Conservation (phyloP, 768 basidiomycete species). For the Chalciporus piperatus region DNA sequence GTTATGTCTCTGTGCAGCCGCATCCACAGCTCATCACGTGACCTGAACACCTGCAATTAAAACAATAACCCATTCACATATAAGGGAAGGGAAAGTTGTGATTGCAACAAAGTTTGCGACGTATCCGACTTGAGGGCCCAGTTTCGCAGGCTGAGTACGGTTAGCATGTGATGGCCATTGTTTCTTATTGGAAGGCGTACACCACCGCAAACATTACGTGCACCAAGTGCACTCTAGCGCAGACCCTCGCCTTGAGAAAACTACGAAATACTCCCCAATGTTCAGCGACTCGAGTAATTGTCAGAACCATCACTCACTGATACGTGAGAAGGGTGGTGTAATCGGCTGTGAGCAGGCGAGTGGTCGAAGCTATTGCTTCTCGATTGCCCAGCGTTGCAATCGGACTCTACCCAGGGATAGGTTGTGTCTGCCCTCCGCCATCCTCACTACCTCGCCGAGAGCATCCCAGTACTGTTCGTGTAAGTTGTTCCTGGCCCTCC, state of each 20-base stretch:
- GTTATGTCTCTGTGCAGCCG: constrained; percentile 8
- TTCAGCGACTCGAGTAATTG: background rate
- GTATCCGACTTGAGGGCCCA: background rate
- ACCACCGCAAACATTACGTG: background rate
- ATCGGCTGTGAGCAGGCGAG: background rate
- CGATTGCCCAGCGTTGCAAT: constrained; percentile 26
- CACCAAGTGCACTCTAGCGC: background rate
- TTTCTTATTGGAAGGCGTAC: constrained; percentile 1
- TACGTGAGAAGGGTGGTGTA: background rate
- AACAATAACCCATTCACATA: constrained; percentile 25
- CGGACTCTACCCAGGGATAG: constrained; percentile 50
- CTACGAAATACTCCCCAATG: background rate
- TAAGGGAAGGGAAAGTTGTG: constrained; percentile 3
- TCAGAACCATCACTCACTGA: constrained; percentile 9
- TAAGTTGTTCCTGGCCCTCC: constrained; percentile 26
- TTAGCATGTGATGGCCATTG: constrained; percentile 7
- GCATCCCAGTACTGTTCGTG: constrained; percentile 43
- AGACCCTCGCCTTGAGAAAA: background rate
- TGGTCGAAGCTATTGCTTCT: constrained; percentile 1
- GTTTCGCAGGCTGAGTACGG: constrained; percentile 8
- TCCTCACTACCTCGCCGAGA: constrained; percentile 50
- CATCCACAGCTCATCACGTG: constrained; percentile 22
- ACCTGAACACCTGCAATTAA: background rate
- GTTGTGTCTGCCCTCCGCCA: constrained; percentile 56
- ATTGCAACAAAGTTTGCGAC: constrained; percentile 13